These are phyloP conservation scores for Pseudogymnoascus sp. DNA, from an alignment of 2,329 filamentous ascomycete genomes.

Conservation along the genomic window DNA sequence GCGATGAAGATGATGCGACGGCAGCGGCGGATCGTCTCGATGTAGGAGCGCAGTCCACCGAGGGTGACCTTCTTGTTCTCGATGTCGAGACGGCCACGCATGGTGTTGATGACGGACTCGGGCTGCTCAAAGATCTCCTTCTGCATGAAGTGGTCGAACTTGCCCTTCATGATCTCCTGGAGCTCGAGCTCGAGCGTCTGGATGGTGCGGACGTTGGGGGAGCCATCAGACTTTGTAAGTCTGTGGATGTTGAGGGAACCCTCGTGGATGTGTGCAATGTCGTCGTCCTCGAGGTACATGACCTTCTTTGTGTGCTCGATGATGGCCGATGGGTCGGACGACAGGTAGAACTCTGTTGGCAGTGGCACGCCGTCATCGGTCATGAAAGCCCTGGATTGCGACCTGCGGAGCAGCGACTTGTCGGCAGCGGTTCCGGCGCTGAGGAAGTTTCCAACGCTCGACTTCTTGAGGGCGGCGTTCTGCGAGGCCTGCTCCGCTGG, in stretches of 20 bases:
- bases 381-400: conserved; percentile 96
- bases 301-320: conserved; percentile 99
- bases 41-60: conserved; percentile 92
- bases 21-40: conserved; percentile 92
- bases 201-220: conserved; percentile 93
- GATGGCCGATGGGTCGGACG: conserved; percentile 95
- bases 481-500: conserved; percentile 92
- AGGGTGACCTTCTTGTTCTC: conserved; percentile 93
- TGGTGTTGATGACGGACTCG: conserved; percentile 98
- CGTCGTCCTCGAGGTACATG: conserved; percentile 97
- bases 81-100: conserved; percentile 94
- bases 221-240: conserved; percentile 91
- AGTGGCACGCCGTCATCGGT: conserved; percentile 97
- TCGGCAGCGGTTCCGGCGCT: conserved; percentile 73
- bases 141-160: conserved; percentile 99
- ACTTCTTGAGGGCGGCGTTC: conserved; percentile 94
- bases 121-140: conserved; percentile 99
- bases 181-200: conserved; percentile 98
- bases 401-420: conserved; percentile 96
- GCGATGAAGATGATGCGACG: conserved; percentile 98
- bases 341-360: conserved; percentile 98
- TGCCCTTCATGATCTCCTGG: conserved; percentile 99
- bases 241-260: conserved; percentile 98
- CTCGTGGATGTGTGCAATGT: conserved; percentile 99
- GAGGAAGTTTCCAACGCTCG: conserved; percentile 56